Base-by-base conservation (phyloP, 345 rosid genomes). In the Arabidopsis arenosa region DNA sequence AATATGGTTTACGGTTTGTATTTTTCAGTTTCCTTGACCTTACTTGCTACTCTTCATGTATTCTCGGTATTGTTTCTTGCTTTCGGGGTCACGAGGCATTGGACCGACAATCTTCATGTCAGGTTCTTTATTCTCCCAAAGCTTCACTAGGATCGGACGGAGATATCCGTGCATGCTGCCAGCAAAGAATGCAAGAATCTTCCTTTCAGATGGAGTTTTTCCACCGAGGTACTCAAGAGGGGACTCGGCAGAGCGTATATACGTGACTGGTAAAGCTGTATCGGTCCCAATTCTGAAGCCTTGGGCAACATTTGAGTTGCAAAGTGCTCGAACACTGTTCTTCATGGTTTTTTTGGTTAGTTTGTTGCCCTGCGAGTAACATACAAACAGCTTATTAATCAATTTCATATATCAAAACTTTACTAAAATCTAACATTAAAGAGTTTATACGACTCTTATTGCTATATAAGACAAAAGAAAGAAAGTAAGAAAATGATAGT, bases 111-210 rank as follows among this genome's bases (percentile, higher is more conserved):
- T 87, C 80, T 86, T 93, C 96, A 93, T 90, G 84, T 91, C 93
- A 3, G 85, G 72, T 63, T 82, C 82, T 81, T 85, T 91, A 66
- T 85, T 84, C 79, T 83, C 94, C 98, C 98, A 93, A 68, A 71
- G 74, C 48, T 79, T 82, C n/a, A 85, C 80, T 23, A 90, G 80
- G 44, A 85, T 79, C 0, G 94, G 92, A 30, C 93, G 86, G 47
- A 93, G 86, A 82, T 90, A 88, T 21, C 98, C 95, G 0, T 93
- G 96, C 89, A 86, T 87, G 57, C 92, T 82, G 57, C 98, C 97
- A 3, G 97, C 98, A 74, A 91, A 91, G 80, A 93, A 93, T 65
- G 97, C 95, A 33, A 93, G 92, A 37, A 81, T 72, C 63, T 74
- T 72, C 47, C 98, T 85, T 43, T 87, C 86, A 0, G 80, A 85